Evolutionary conservation across 2,329 filamentous ascomycete species (phyloP), one percentile per base, ranked within the genome.

Genomic region (Colletotrichum lentis): DNA sequence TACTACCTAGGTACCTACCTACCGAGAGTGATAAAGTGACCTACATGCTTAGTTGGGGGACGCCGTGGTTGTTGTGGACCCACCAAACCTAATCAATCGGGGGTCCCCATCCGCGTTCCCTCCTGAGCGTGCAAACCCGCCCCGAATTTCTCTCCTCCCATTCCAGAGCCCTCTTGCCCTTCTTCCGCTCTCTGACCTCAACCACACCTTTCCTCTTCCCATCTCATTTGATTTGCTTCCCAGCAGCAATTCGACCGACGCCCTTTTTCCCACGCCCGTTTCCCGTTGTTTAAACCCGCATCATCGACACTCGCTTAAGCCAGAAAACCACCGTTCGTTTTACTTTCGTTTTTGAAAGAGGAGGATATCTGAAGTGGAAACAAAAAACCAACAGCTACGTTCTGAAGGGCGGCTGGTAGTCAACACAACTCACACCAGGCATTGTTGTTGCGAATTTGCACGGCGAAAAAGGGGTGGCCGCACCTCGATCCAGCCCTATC

Each of bases 161-260:
- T 68, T 68, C 61, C 65, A 64, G 24, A 41, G 64, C 64, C 61
- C 64, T 49, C 60, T 54, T 56, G 52, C 43, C 63, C 43, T 55
- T 41, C 59, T 46, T 35, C 31, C 14, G 37, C 58, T 52, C 50
- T 52, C 46, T 44, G 35, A 20, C 41, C 44, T 55, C 46, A 35
- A 37, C 49, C 58, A 11, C 50, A 31, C 57, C 46, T 47, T 20
- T 20, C 37, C 24, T 31, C 58, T 50, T 56, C 20, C 62, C 39
- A 50, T 24, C 50, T 57, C 24, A 63, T 56, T 50, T 57, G 65
- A 66, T 41, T 69, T 69, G 65, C 72, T 70, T 73, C 72, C 73
- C 62, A 56, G 50, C 57, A 60, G 63, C 59, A 67, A 54, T 56
- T 56, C 55, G 61, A 58, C 59, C 55, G 61, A 58, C 41, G 52